These are phyloP conservation scores for Thielaviopsis punctulata DNA, from an alignment of 2,329 filamentous ascomycete species.

Conservation along the genomic window DNA sequence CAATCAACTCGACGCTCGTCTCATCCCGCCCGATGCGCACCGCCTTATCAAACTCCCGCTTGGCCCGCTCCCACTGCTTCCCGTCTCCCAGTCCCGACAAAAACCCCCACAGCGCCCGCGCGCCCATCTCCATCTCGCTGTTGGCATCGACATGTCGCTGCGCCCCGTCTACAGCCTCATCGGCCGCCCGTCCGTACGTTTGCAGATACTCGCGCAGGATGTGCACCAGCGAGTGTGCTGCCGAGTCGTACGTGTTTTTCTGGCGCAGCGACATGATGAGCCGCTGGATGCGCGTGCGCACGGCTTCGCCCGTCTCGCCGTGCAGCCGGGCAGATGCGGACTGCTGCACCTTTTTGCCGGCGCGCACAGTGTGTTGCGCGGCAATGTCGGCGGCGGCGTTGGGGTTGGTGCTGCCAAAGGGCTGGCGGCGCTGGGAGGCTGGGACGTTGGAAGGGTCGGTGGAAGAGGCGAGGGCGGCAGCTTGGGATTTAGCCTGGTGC, in stretches of 20 bases:
- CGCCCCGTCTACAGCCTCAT: slow-evolving; percentile 47
- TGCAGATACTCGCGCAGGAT: slow-evolving; percentile 64
- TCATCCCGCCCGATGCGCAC: slow-evolving; percentile 59
- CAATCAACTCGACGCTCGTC: slow-evolving; percentile 64
- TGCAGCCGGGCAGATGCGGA: slow-evolving; percentile 55
- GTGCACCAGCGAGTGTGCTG: slow-evolving; percentile 59
- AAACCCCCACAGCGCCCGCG: slow-evolving; percentile 66
- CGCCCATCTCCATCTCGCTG: slow-evolving; percentile 53
- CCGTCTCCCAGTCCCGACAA: slow-evolving; percentile 62
- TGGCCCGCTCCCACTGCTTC: slow-evolving; percentile 58
- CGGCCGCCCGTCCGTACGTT: slow-evolving; percentile 56
- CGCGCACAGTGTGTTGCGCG: slow-evolving; percentile 28
- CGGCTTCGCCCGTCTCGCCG: slow-evolving; percentile 56
- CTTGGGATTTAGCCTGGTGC: not conserved
- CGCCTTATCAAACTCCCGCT: slow-evolving; percentile 50
- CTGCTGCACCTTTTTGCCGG: slow-evolving; percentile 35
- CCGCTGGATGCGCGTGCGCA: slow-evolving; percentile 53
- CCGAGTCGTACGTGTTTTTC: slow-evolving; percentile 68
- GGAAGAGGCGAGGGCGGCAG: not conserved
- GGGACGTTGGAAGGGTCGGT: not conserved
- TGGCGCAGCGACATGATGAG: slow-evolving; percentile 62
- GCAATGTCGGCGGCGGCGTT: slow-evolving; percentile 16
- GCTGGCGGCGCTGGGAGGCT: not conserved
- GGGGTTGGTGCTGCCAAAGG: not conserved
- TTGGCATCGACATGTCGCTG: slow-evolving; percentile 60